Evolutionary conservation across 345 rosid species (phyloP), one percentile per base, ranked within the genome.

Genomic region (Gossypium raimondii): DNA sequence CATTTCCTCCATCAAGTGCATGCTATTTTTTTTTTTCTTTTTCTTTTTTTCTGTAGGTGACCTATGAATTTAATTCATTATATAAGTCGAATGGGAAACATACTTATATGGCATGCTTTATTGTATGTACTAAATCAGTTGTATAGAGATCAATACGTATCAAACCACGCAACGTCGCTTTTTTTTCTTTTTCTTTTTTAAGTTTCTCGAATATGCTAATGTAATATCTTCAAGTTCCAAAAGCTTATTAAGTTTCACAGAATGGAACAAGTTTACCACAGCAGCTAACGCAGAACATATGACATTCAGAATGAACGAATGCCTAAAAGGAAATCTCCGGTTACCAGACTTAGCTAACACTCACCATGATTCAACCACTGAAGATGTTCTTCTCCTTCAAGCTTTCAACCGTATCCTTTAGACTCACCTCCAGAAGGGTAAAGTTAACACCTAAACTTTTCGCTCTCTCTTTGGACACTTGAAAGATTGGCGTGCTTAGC

Each of bases 331-430:
- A 0, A 34, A 7, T 41, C 2, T 4, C 50, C 47, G 2, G 48
- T 41, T n/a, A 9, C 9, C 11, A 43, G 20, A 7, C 10, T 48
- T n/a, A 4, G 50, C 25, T 0, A 22, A 43, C 0, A 10, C 50
- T n/a, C 43, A 22, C 58, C 56, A 52, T 11, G 29, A 57, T 57
- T 72, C 65, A 57, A 10, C 27, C 17, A 10, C 64, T 38, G 6
- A 57, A 24, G 11, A 72, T 57, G 20, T 59, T 59, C 38, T 78
- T 81, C 76, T 82, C 77, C 73, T 77, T 80, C 77, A 80, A 80
- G 78, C 87, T 81, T 58, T 82, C 85, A 24, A 88, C 82, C 1
- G 91, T 91, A 73, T 89, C 91, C 80, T 76, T 81, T 2, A 89
- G 43, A 80, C 85, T 89, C 66, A 67, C 84, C 70, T 86, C 83